A percentile compares a stretch with the other conserved stretches of the same genome.
phyloP scores from a whole-genome alignment of 2,329 filamentous ascomycete species.

The Dryadomyces quercivorus region DNA sequence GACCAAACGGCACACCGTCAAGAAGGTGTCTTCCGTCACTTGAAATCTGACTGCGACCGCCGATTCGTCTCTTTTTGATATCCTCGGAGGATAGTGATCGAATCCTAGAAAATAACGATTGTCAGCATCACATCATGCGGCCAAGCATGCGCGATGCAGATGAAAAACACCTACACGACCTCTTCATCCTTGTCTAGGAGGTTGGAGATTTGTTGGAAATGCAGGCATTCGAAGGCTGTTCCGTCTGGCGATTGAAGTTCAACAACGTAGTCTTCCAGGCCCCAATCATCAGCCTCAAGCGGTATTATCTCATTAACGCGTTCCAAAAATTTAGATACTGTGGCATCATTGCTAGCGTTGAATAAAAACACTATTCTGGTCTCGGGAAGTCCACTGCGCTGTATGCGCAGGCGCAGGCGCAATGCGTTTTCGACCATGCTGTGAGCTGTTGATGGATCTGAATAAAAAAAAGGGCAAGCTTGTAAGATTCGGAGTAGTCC shows the following conservation, averaged over 20 bases:
- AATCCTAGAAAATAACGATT: conserved; percentile 42
- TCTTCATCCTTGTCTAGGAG: conserved; percentile 75
- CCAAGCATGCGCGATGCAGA: not conserved
- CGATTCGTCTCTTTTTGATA: conserved; percentile 56
- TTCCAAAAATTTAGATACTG: conserved; percentile 63
- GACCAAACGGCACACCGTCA: conserved; percentile 77
- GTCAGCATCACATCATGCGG: too few relatives aligned
- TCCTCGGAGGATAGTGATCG: conserved; percentile 67
- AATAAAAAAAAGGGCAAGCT: not conserved
- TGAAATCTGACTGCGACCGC: conserved; percentile 72
- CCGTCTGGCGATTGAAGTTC: conserved; percentile 48
- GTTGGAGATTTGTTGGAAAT: conserved; percentile 61
- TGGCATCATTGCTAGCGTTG: conserved; percentile 44
- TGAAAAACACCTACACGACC: conserved; percentile 49
- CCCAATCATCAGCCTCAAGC: conserved; percentile 71
- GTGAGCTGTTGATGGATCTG: not conserved
- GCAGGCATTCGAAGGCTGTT: conserved; percentile 71
- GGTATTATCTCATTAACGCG: conserved; percentile 71
- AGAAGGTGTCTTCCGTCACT: conserved; percentile 66
- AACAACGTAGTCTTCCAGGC: conserved; percentile 79
- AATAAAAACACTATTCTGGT: conserved; percentile 62
- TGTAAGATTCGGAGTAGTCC: too few relatives aligned
- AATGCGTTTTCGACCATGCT: conserved; percentile 25
- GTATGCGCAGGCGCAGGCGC: conserved; percentile 62
- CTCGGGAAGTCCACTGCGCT: conserved; percentile 61